Conservation (phyloP, 2,329 filamentous ascomycete genomes). For the Beauveria caledonica region DNA sequence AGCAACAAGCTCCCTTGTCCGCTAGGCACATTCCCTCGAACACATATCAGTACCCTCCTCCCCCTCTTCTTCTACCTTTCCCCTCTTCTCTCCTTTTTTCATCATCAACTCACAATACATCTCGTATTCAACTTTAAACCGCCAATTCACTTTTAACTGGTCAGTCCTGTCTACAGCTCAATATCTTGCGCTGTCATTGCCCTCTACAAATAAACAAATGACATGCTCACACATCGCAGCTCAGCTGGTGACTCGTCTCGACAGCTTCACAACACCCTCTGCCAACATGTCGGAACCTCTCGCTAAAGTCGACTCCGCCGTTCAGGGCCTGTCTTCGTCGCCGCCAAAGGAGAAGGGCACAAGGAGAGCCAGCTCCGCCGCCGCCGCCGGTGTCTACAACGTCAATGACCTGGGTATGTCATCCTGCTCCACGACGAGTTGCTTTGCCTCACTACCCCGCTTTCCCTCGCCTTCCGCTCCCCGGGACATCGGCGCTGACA, state of each 20-base stretch:
- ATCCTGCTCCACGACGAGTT: not conserved
- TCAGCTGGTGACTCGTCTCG: not conserved
- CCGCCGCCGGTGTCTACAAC: constrained; percentile 58
- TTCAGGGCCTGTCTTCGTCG: constrained; percentile 66
- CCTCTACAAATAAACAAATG: not conserved
- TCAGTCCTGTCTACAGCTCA: not conserved
- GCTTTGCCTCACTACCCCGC: constrained; percentile 1
- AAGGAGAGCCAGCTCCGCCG: constrained; percentile 64
- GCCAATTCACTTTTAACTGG: constrained; percentile 1
- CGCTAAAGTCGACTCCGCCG: constrained; percentile 85
- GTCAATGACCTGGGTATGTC: constrained; percentile 76
- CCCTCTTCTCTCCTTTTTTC: constrained; percentile 19
- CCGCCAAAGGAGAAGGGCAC: constrained; percentile 59
- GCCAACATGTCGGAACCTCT: constrained; percentile 46
- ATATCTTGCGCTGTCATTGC: not conserved
- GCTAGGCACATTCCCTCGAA: constrained; percentile 17
- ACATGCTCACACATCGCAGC: constrained; percentile 6
- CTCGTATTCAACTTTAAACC: constrained; percentile 15
- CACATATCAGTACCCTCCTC: constrained; percentile 24
- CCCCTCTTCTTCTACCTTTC: constrained; percentile 19
- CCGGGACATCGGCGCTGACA: not conserved
- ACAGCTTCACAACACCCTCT: constrained; percentile 13
- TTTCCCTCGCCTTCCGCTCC: not conserved
- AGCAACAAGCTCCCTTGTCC: constrained; percentile 11
- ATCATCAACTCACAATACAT: constrained; percentile 17